Evolutionary conservation across 2,329 filamentous ascomycete species (phyloP).

Genomic region (Hymenoscyphus albidus): DNA sequence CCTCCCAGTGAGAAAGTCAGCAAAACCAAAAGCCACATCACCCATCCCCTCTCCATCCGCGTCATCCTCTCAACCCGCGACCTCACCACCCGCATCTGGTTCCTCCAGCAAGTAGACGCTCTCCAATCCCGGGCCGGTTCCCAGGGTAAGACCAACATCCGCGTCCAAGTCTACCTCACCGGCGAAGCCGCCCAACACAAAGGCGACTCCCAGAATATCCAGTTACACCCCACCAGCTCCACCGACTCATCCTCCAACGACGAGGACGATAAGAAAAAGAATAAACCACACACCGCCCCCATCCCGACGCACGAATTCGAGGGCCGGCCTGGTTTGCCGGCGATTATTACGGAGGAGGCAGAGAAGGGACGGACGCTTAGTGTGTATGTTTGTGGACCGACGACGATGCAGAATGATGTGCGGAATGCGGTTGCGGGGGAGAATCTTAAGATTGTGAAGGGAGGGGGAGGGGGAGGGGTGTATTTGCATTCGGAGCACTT

Average conservation of each 20-base stretch:
- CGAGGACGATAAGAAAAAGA: neutral
- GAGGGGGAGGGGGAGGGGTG: neutral
- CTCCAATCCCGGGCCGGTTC: neutral
- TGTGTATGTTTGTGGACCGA: conserved; percentile 14
- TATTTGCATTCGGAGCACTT: conserved; percentile 1
- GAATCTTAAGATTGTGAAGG: conserved; percentile 11
- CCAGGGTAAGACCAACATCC: neutral
- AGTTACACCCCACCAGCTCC: neutral
- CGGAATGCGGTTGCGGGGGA: conserved; percentile 13
- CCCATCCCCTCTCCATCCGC: neutral
- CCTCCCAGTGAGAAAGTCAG: neutral
- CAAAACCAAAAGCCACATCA: neutral
- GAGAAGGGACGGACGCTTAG: neutral
- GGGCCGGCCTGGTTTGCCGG: neutral
- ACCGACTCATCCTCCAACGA: neutral
- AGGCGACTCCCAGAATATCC: neutral
- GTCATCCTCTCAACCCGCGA: neutral
- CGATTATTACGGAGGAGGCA: neutral
- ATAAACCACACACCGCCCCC: neutral
- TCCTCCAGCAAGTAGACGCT: neutral
- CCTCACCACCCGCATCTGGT: neutral
- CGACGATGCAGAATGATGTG: conserved; percentile 15
- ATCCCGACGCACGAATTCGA: neutral
- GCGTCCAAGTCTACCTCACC: neutral
- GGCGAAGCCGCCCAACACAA: neutral